These are phyloP conservation scores for Oryza rufipogon DNA, from an alignment of 176 grass and related monocot species.

Conservation along the genomic window DNA sequence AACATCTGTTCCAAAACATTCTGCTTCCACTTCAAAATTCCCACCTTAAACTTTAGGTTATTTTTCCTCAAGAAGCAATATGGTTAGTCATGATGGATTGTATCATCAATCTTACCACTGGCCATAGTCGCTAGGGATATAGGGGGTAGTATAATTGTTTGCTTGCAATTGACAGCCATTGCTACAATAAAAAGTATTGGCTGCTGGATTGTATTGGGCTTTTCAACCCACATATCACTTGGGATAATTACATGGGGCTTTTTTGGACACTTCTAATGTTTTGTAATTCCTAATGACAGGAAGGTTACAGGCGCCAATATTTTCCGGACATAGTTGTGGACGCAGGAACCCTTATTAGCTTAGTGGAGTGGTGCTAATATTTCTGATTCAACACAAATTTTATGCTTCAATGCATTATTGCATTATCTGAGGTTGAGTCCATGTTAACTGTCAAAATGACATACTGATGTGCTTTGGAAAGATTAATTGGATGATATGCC, in stretches of 20 bases:
- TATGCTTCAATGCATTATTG: conserved; percentile 13
- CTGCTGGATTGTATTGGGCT: neutral
- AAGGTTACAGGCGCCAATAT: neutral
- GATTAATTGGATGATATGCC: conserved; percentile 10
- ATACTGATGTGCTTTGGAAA: conserved; percentile 4
- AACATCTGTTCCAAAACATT: neutral
- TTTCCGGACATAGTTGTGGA: neutral
- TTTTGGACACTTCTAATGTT: neutral
- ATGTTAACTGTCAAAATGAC: neutral
- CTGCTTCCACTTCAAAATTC: neutral
- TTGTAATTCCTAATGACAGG: neutral
- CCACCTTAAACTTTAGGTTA: neutral
- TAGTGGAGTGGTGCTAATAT: conserved; percentile 20
- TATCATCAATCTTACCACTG: neutral
- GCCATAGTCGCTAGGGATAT: neutral
- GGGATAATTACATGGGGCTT: neutral
- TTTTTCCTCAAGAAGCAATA: no score
- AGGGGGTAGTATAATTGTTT: no score
- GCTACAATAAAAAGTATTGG: neutral
- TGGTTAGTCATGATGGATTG: no score
- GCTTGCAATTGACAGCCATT: no score
- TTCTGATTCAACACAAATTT: neutral
- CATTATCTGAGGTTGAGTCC: neutral
- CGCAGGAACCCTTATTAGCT: neutral
- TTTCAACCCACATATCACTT: conserved; percentile 2